Base-by-base conservation (phyloP, 768 basidiomycete species). In the Tubosaeta sp. region DNA sequence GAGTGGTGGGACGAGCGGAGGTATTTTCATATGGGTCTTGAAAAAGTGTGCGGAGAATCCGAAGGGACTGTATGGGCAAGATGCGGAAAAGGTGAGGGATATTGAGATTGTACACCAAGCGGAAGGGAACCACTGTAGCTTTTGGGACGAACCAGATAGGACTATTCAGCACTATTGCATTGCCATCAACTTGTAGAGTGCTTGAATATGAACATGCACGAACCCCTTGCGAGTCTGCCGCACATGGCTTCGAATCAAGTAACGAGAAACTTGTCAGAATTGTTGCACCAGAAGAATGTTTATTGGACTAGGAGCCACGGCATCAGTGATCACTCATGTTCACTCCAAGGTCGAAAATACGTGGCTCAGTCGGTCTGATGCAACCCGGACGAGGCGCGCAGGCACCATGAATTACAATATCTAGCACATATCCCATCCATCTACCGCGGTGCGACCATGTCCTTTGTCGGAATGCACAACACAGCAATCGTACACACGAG, bases 111-210 rank as follows among this genome's bases (percentile, higher is more conserved):
- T 54, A 8, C 19, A 9, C 3, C 54, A 63, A 16, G 34, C 43
- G 9, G 60, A 63, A 38, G 62, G 62, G 29, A 65, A 63, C 33
- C 63, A 63, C 46, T 63, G 62, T 19, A 17, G 56, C n/a, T 63
- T 65, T 43, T 63, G 60, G 62, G 61, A 63, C 0, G 48, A 62
- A 6, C 62, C 64, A 11, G 52, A 63, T 54, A 56, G 48, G 43
- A 54, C 63, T 17, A 55, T 65, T n/a, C 37, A 57, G 29, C 57
- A 61, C n/a, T 63, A 52, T 19, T 33, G 13, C 11, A 19, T 3
- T 2, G 25, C 54, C 6, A 59, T 65, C 33, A 51, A 43, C 17
- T 39, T 60, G 52, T 53, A 49, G 39, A 12, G 10, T 29, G 19
- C 22, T 34, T 34, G 33, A 34, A 34, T n/a, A n/a, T n/a, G n/a